Evolutionary conservation across 2,329 filamentous ascomycete genomes (phyloP).

Genomic region (Fusarium sp.): DNA sequence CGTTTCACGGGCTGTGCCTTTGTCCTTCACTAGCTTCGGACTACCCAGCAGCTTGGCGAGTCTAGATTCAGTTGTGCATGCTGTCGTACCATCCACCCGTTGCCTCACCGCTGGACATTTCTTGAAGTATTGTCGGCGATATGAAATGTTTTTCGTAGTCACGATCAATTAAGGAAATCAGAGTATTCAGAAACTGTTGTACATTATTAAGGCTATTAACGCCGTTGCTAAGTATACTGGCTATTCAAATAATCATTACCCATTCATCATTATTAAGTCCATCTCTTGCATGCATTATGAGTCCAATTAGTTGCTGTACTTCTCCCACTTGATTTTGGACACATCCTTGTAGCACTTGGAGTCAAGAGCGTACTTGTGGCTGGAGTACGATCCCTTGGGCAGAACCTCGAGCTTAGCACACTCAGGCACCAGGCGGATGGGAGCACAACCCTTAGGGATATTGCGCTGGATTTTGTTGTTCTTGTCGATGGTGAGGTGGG

Average conservation of each 20-base stretch:
- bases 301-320: constrained; percentile 41
- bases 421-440: constrained; percentile 61
- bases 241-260: constrained; percentile 35
- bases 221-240: constrained; percentile 30
- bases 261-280: constrained; percentile 41
- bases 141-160: not conserved
- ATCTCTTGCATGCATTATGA: not conserved
- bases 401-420: constrained; percentile 58
- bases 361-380: constrained; percentile 58
- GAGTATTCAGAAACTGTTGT: constrained; percentile 22
- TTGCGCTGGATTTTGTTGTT: constrained; percentile 44
- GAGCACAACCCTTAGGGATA: constrained; percentile 57
- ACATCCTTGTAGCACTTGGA: constrained; percentile 61
- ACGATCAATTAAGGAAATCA: not conserved
- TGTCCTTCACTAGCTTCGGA: constrained; percentile 13
- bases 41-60: constrained; percentile 16
- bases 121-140: not conserved
- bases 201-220: constrained; percentile 37
- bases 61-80: constrained; percentile 12
- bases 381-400: constrained; percentile 55
- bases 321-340: constrained; percentile 46
- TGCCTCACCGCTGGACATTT: constrained; percentile 21
- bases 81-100: constrained; percentile 13
- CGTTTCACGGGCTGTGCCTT: constrained; percentile 17
- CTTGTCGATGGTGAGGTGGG: constrained; percentile 49